Evolutionary conservation across 2,329 filamentous ascomycete species (phyloP), one percentile per base, ranked within the genome.

Genomic region (Fusarium ambrosium): DNA sequence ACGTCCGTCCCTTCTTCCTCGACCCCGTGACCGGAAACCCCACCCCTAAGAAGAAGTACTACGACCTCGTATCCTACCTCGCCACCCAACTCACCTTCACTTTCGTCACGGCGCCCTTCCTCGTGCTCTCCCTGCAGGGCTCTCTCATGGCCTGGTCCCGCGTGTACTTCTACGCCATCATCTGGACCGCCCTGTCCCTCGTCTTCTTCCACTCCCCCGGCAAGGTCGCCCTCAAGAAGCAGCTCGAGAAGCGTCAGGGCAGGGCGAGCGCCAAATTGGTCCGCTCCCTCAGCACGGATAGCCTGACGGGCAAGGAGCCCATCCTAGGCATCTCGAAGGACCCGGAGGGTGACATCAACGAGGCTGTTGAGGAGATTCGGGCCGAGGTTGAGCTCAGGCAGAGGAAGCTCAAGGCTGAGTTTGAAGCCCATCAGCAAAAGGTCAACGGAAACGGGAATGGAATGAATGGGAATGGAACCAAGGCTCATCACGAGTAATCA

Each of bases 1-100:
- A 96, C 79, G 85, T 98, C 69, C 95, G 97, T 2, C 97, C 97
- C 24, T 96, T 99, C 85, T 98, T 99, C 87, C 86, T 98, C 58
- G 92, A 95, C 63, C 90, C 95, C 2, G 90, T 93, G 73, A 94
- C 93, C 39, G 91, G 88, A 72, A 88, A 88, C 63, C 91, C 93
- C 2, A 91, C 91, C 0, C 86, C 91, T 0, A 87, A 87, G 79
- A 99, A 99, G 84, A 90, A 88, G 71, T 96, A 95, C 85, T 99
- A 99, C 84, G 97, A 99, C 80, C 80, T 94, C 59, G 87, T 91
- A 71, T 94, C 93, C 68, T 94, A 90, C 83, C 62, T 97, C 29
- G 87, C 90, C 14, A 98, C 95, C 0, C 95, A 98, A 81, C 81
- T 92, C n/a, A 90, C 91, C 3, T 95, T 98, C 82, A 92, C 92